phyloP scores from a whole-genome alignment of 2,329 filamentous ascomycete species.

The Teratosphaeria pseudoeucalypti region DNA sequence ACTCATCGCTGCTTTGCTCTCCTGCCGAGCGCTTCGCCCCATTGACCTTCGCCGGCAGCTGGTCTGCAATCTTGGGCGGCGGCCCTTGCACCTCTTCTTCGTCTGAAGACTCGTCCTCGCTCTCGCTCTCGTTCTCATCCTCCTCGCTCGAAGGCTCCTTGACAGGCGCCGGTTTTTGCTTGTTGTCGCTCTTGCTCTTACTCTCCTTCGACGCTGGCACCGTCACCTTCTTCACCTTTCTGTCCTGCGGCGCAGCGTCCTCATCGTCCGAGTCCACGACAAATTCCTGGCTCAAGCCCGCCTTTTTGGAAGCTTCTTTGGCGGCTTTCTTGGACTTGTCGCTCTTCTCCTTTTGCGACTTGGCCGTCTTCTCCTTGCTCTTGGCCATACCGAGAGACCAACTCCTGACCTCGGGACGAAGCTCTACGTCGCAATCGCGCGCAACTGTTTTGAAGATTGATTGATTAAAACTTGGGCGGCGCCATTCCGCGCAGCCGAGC shows the following conservation, averaged over 20 bases:
- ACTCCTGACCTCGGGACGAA: background rate
- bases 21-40: constrained; percentile 21
- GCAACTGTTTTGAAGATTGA: background rate
- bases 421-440: too few relatives aligned
- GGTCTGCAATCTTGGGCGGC: constrained; percentile 1
- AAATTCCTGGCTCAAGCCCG: constrained; percentile 5
- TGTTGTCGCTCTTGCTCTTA: constrained; percentile 4
- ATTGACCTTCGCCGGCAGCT: constrained; percentile 13
- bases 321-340: constrained; percentile 23
- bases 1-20: constrained; percentile 1
- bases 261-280: constrained; percentile 8
- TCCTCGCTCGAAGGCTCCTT: constrained; percentile 6
- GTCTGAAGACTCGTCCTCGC: constrained; percentile 1
- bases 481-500: background rate
- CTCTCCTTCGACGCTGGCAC: constrained; percentile 4
- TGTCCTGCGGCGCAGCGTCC: constrained; percentile 23
- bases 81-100: background rate
- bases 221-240: constrained; percentile 20
- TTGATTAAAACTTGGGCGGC: background rate
- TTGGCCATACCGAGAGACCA: background rate
- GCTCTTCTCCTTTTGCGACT: constrained; percentile 34
- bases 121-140: constrained; percentile 3
- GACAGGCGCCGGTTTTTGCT: background rate
- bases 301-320: background rate
- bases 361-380: background rate